Evolutionary conservation across 2,329 filamentous ascomycete species (phyloP).

Genomic region (Fusarium nodosum): DNA sequence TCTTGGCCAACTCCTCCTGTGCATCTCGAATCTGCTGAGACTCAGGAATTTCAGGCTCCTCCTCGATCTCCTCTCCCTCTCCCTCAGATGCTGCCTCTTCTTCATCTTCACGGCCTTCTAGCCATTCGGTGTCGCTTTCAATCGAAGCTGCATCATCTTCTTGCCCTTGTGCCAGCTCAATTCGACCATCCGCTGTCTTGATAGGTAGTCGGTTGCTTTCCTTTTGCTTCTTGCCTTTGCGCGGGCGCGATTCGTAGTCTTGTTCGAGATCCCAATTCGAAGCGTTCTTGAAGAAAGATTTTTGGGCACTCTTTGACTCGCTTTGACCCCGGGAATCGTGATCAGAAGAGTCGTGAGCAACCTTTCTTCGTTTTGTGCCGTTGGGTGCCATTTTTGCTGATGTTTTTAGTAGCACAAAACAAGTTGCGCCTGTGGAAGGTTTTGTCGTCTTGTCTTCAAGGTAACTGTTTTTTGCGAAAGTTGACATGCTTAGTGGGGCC

Average conservation of each 20-base stretch:
- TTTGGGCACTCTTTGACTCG: conserved; percentile 62
- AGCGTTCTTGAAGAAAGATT: conserved; percentile 79
- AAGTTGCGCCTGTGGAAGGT: conserved; percentile 23
- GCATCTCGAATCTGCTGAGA: conserved; percentile 86
- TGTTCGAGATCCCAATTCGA: conserved; percentile 92
- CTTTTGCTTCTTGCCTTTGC: conserved; percentile 82
- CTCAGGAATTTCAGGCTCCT: conserved; percentile 76
- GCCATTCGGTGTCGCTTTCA: conserved; percentile 73
- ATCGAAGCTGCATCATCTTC: conserved; percentile 72
- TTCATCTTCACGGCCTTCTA: conserved; percentile 71
- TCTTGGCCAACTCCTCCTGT: conserved; percentile 91
- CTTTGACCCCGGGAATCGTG: conserved; percentile 57
- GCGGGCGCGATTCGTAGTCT: conserved; percentile 84
- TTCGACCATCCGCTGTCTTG: conserved; percentile 82
- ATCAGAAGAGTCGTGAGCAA: conserved; percentile 66
- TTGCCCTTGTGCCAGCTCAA: conserved; percentile 71
- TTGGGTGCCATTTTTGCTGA: conserved; percentile 60
- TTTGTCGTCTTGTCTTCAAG: conserved; percentile 34
- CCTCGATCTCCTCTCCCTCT: conserved; percentile 62
- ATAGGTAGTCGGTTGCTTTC: conserved; percentile 85
- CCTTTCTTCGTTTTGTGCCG: conserved; percentile 69
- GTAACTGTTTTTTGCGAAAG: conserved; percentile 38
- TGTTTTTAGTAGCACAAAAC: conserved; percentile 24
- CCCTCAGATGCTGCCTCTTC: conserved; percentile 64
- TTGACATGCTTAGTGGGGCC: conserved; percentile 16